These are phyloP conservation scores for Pterocarpus macrocarpus DNA, from an alignment of 306 rosid species.

Conservation along the genomic window DNA sequence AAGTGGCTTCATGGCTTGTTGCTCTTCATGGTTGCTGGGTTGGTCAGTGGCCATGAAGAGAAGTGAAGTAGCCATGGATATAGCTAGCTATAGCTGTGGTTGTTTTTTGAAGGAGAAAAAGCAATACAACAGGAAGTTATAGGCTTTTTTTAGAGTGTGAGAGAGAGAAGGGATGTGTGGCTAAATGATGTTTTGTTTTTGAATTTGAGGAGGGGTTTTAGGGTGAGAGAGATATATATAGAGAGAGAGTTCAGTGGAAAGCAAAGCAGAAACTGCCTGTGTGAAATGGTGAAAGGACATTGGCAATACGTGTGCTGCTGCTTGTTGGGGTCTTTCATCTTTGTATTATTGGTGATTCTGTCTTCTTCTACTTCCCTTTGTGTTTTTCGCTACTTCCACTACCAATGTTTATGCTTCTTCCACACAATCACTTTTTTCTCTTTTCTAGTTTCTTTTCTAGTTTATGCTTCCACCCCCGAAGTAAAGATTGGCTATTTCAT, in stretches of 20 bases:
- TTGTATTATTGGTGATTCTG: background rate
- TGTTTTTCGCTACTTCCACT: slow-evolving; percentile 25
- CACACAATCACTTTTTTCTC: slow-evolving; percentile 22
- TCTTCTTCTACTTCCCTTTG: background rate
- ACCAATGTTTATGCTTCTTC: background rate
- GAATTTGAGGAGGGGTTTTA: background rate
- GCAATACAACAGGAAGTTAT: slow-evolving; percentile 11
- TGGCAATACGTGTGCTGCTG: slow-evolving; percentile 46
- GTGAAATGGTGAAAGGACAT: slow-evolving; percentile 56
- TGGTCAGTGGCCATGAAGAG: slow-evolving; percentile 42
- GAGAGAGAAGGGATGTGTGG: background rate
- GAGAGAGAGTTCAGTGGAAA: slow-evolving; percentile 44
- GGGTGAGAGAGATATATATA: background rate
- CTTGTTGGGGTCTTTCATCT: background rate
- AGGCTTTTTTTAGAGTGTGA: slow-evolving; percentile 20
- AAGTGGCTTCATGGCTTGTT: slow-evolving; percentile 3
- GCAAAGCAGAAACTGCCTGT: slow-evolving; percentile 54
- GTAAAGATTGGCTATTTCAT: too few species aligned
- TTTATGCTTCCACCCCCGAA: slow-evolving; percentile 16
- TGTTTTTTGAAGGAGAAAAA: background rate
- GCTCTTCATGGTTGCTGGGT: slow-evolving; percentile 14
- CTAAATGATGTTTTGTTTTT: background rate
- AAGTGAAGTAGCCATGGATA: slow-evolving; percentile 48
- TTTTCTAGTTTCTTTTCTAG: background rate
- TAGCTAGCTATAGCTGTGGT: background rate